Evolutionary conservation across 306 rosid species (phyloP).

Genomic region (Herpetospermum pedunculosum): DNA sequence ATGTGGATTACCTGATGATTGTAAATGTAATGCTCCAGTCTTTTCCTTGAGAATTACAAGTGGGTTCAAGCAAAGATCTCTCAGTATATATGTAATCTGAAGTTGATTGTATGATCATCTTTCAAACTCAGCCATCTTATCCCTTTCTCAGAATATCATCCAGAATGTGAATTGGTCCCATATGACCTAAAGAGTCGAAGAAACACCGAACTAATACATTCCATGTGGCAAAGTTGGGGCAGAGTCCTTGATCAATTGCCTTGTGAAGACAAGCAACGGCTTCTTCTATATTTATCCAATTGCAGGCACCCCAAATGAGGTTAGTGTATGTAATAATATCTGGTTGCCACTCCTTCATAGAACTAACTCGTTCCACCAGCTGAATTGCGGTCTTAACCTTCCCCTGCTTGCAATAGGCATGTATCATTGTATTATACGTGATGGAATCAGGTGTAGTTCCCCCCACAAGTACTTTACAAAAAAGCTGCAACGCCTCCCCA

Average conservation of each 20-base stretch:
- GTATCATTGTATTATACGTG: constrained; percentile 39
- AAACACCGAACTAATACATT: constrained; percentile 52
- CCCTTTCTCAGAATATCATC: constrained; percentile 44
- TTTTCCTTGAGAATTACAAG: background rate
- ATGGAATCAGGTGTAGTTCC: constrained; percentile 53
- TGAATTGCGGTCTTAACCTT: constrained; percentile 41
- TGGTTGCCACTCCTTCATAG: constrained; percentile 40
- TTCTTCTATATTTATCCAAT: constrained; percentile 48
- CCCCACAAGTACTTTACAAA: constrained; percentile 51
- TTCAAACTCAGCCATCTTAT: constrained; percentile 9
- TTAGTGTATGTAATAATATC: constrained; percentile 59
- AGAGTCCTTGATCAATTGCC: constrained; percentile 46
- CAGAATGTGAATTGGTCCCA: constrained; percentile 63
- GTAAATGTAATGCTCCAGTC: background rate
- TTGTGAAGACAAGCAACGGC: constrained; percentile 50
- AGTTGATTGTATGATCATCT: background rate
- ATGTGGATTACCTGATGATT: background rate
- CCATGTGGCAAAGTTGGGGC: constrained; percentile 67
- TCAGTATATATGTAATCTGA: background rate
- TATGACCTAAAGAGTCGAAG: constrained; percentile 64
- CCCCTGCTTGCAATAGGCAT: constrained; percentile 55
- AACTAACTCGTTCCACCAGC: constrained; percentile 35
- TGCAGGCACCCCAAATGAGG: constrained; percentile 63
- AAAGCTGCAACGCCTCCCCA: constrained; percentile 38
- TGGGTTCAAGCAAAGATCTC: background rate